Percentiles rank a stretch among this genome's conserved stretches.
Conservation (phyloP, 352 stramenopile genomes). For the Globisporangium mamillatum region DNA sequence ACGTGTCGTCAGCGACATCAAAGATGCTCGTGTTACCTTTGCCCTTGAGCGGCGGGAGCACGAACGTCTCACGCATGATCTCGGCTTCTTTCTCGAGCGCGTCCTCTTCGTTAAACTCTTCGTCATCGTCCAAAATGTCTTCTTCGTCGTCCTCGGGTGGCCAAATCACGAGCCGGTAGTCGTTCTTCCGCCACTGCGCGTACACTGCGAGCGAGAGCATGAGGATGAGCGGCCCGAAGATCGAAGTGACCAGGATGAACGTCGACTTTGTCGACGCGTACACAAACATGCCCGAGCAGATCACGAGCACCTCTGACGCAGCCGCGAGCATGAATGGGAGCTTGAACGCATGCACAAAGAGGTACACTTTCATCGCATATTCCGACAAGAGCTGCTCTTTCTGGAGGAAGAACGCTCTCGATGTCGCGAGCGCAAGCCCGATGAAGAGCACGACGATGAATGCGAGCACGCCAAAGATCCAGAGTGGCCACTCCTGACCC, state of each 20-base stretch:
- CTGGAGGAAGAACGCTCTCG: slow-evolving; percentile 77
- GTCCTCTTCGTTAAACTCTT: slow-evolving; percentile 64
- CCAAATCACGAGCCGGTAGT: slow-evolving; percentile 83
- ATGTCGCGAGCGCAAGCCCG: slow-evolving; percentile 68
- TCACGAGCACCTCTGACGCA: slow-evolving; percentile 74
- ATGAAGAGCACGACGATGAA: slow-evolving; percentile 84
- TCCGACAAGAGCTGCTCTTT: slow-evolving; percentile 74
- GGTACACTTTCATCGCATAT: slow-evolving; percentile 72
- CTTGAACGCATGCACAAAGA: slow-evolving; percentile 57
- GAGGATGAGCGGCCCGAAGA: slow-evolving; percentile 74
- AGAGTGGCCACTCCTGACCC: slow-evolving; percentile 73
- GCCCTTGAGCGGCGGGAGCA: slow-evolving; percentile 69
- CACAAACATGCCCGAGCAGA: slow-evolving; percentile 80
- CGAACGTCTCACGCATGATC: slow-evolving; percentile 74
- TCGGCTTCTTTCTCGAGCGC: slow-evolving; percentile 74
- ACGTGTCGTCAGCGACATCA: slow-evolving; percentile 56
- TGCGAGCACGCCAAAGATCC: slow-evolving; percentile 83
- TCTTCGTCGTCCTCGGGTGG: slow-evolving; percentile 78
- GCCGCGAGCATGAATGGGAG: slow-evolving; percentile 80
- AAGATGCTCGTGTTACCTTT: slow-evolving; percentile 55
- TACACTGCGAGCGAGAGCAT: slow-evolving; percentile 77
- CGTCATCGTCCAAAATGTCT: slow-evolving; percentile 74
- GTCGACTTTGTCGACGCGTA: slow-evolving; percentile 72
- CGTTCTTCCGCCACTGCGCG: slow-evolving; percentile 76
- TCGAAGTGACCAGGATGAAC: slow-evolving; percentile 74